These are phyloP conservation scores for Trametes villosa DNA, from an alignment of 768 basidiomycete species.

Conservation along the genomic window DNA sequence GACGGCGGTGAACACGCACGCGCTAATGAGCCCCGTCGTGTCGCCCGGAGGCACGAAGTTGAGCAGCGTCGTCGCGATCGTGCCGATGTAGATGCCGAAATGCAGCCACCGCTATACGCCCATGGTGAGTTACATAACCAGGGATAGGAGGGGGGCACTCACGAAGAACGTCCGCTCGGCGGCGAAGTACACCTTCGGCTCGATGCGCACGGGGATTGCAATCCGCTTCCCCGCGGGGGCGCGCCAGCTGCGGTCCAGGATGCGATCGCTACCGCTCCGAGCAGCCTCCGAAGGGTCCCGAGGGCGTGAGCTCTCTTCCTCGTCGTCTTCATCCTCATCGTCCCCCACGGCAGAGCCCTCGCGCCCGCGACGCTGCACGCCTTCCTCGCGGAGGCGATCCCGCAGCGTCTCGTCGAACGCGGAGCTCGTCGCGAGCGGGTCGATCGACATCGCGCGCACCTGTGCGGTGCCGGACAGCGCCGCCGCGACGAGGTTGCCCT, in stretches of 20 bases:
- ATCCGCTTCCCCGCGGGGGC: constrained; percentile 90
- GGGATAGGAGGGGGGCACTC: constrained; percentile 38
- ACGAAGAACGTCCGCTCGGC: constrained; percentile 94
- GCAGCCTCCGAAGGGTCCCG: constrained; percentile 5
- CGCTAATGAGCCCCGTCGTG: constrained; percentile 80
- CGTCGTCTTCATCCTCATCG: constrained; percentile 43
- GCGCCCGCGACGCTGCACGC: constrained; percentile 48
- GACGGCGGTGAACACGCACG: constrained; percentile 86
- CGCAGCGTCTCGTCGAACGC: constrained; percentile 85
- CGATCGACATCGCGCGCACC: constrained; percentile 60
- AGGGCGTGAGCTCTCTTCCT: constrained; percentile 29
- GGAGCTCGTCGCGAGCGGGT: constrained; percentile 83
- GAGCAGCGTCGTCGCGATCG: constrained; percentile 87
- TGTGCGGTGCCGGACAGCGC: constrained; percentile 18
- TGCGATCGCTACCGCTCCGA: constrained; percentile 47
- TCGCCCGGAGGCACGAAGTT: constrained; percentile 82
- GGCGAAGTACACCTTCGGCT: constrained; percentile 98
- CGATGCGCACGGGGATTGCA: constrained; percentile 91
- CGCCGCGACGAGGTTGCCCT: constrained; percentile 22
- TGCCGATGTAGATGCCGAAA: constrained; percentile 83
- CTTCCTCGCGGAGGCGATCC: constrained; percentile 56
- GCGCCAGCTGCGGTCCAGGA: constrained; percentile 67
- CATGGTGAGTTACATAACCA: neutral
- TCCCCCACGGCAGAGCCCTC: constrained; percentile 29
- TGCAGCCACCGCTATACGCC: constrained; percentile 83